phyloP scores from a whole-genome alignment of 2,329 filamentous ascomycete species.

The Pseudopyricularia cyperi region DNA sequence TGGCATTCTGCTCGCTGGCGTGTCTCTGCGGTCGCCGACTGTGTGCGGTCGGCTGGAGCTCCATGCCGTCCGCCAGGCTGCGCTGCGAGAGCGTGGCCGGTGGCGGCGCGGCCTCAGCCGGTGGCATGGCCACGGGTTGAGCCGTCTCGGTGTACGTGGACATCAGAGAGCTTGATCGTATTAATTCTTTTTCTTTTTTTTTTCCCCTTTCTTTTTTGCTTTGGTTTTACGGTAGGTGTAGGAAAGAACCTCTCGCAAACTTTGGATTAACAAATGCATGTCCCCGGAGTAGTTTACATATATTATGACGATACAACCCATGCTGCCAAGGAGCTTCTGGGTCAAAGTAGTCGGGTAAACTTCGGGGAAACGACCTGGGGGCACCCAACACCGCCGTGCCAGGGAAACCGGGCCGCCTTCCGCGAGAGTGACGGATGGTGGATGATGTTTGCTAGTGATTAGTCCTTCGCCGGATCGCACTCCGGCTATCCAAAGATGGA shows the following conservation, averaged over 20 bases:
- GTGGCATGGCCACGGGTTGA: neutral
- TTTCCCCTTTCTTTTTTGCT: no score
- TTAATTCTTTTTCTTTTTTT: no score
- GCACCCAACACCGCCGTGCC: neutral
- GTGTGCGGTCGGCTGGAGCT: neutral
- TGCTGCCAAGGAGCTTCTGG: neutral
- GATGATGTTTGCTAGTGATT: no score
- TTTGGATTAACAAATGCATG: no score
- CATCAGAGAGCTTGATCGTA: no score
- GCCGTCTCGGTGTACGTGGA: neutral
- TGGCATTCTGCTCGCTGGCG: neutral
- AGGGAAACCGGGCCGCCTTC: neutral
- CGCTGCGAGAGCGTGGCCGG: neutral
- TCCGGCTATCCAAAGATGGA: no score
- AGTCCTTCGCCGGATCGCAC: no score
- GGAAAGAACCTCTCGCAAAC: no score
- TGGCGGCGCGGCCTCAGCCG: no score
- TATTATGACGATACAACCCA: neutral
- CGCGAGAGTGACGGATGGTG: no score
- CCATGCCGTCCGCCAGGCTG: neutral
- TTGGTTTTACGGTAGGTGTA: no score
- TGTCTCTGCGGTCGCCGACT: neutral
- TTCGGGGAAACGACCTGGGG: neutral
- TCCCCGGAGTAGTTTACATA: no score
- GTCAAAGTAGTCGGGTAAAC: neutral